Conservation (phyloP, 129 eudicot genomes). For the Erigeron canadensis region DNA sequence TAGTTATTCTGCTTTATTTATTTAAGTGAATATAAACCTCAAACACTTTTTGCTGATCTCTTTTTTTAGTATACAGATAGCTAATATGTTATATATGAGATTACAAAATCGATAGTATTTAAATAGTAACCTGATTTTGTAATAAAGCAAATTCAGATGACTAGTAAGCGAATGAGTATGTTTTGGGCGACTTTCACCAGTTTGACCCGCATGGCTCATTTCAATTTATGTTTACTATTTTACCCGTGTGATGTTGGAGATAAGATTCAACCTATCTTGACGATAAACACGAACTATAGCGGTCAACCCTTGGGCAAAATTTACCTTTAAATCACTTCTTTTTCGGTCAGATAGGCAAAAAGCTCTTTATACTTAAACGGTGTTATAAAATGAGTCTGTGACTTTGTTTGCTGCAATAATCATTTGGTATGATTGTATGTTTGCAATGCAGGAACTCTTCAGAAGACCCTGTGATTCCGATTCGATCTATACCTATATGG, state of each 20-base stretch:
- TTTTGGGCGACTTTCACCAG: not conserved
- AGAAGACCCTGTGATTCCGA: not conserved
- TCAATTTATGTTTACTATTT: no score
- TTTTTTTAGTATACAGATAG: not conserved
- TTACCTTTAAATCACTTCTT: not conserved
- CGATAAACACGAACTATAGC: not conserved
- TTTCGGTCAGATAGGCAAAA: not conserved
- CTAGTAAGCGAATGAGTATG: not conserved
- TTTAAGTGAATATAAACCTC: constrained; percentile 8
- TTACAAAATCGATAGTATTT: not conserved
- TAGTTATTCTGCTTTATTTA: constrained; percentile 1
- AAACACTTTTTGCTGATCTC: not conserved
- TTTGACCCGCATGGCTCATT: no score
- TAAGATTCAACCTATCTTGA: no score
- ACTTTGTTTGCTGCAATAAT: not conserved
- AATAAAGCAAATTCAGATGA: not conserved
- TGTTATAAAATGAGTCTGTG: not conserved
- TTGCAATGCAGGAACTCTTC: not conserved
- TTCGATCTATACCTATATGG: not conserved
- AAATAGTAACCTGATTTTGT: not conserved
- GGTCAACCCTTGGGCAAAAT: not conserved
- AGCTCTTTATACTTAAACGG: not conserved
- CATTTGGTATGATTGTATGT: not conserved
- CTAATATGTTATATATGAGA: not conserved
- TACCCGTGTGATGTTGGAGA: no score